Evolutionary conservation across 352 stramenopile genomes (phyloP), one percentile per base, ranked within the genome.

Genomic region (Globisporangium spiculum): DNA sequence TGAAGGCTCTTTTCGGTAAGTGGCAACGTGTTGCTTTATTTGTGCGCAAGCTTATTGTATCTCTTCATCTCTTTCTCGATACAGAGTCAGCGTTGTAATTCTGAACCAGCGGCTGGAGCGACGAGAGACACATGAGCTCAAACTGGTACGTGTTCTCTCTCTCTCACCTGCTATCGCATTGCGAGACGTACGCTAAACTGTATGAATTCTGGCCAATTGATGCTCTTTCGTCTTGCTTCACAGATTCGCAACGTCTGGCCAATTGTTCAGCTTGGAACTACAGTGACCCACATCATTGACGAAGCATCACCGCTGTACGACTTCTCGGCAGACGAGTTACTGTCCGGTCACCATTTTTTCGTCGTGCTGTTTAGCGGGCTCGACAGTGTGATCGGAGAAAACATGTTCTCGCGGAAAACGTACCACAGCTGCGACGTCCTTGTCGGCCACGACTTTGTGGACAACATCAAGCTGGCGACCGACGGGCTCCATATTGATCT

Each of bases 391-490:
- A 74, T 90, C n/a, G 78, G 67, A 30, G 81, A 89, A n/a, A 84
- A 78, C 50, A 86, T 89, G 78, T 81, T 86, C 46, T 71, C 78
- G 6, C 74, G 79, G 1, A 90, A 87, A 63, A 75, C 79, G 6
- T 88, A 90, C 44, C 78, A 86, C 62, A 83, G 74, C 54, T 88
- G 78, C 60, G 81, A 90, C 58, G 75, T 90, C 16, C 71, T 88
- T 10, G 78, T 88, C 1, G 78, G 75, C 2, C 81, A 88, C 65
- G 78, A 88, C 55, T 90, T 90, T 56, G 72, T 82, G 7, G 78
- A 90, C 68, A 87, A 86, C 59, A 88, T 88, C 71, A 84, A 76
- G 56, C 66, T 90, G 20, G 71, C 79, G 0, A 50, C 73, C 0
- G 79, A 90, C 14, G 81, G 81, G 2, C 65, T 88, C 30, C 77